Evolutionary conservation across 2,329 filamentous ascomycete species (phyloP).

Genomic region (Dactylonectria estremocensis): DNA sequence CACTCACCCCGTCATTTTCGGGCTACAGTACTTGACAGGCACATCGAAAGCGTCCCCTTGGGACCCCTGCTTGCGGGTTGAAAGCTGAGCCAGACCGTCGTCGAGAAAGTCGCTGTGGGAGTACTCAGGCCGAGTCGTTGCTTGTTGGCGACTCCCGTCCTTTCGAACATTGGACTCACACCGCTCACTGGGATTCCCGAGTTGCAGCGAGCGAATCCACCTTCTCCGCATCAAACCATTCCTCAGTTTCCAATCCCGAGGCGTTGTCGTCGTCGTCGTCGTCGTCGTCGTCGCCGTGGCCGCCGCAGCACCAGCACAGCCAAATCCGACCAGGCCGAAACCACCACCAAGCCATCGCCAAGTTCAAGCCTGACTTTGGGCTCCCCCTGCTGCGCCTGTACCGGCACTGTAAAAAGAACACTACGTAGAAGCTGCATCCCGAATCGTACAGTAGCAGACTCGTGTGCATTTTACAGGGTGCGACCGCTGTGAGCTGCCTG

Average conservation of each 20-base stretch:
- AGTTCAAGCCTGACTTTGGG: constrained; percentile 16
- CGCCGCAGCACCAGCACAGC: constrained; percentile 5
- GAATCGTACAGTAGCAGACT: neutral
- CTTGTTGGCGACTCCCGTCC: neutral
- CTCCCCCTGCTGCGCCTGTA: neutral
- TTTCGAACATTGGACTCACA: neutral
- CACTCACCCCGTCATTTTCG: constrained; percentile 6
- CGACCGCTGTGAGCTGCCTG: neutral
- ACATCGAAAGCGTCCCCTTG: neutral
- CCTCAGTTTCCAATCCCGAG: neutral
- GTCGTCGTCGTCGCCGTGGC: constrained; percentile 15
- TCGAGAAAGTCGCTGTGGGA: neutral
- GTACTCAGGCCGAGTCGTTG: neutral
- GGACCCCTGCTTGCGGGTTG: neutral
- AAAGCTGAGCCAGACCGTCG: neutral
- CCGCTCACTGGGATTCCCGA: neutral
- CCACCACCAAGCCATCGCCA: constrained; percentile 12
- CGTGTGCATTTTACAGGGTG: neutral
- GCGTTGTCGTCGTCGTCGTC: constrained; percentile 3
- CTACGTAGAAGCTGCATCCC: too few species aligned
- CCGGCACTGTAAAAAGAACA: too few species aligned
- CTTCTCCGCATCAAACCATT: constrained; percentile 7
- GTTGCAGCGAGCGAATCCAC: neutral
- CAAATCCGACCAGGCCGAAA: constrained; percentile 19
- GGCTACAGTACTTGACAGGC: constrained; percentile 5